Base-by-base conservation (phyloP, 805 yeast species). In the Kodamaea kakaduensis region DNA sequence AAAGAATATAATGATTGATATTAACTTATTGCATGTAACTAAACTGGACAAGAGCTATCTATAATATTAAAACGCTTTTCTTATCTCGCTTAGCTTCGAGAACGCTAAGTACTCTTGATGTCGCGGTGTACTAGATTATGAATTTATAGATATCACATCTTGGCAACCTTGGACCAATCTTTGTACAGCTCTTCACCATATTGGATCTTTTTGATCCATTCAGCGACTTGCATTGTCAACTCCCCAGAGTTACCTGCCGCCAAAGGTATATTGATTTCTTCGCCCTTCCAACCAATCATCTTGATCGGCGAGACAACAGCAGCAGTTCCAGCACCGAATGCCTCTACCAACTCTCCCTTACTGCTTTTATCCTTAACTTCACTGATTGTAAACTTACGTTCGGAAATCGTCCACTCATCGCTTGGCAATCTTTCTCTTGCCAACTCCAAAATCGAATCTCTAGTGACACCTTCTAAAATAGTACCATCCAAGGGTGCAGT, bases 401-500 rank as follows among this genome's bases (percentile, higher is more conserved):
- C 97, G 52, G 67, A 73, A 42, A 90, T 66, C 18, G 62, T 75
- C 97, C 97, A 90, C 59, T 85, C 89, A 28, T 72, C 66, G 37
- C 81, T 68, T 48, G 79, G 77, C 46, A 90, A 75, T 53, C 78
- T 81, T 50, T 77, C 82, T 61, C 84, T 81, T 34, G 93, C 84
- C 43, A 90, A 72, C 25, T 72, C 66, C 48, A 90, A 69, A 40
- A 90, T 73, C 9, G 97, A 87, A 58, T 84, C 95, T 68, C 98
- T 81, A 33, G 96, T 88, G 52, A 90, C 94, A 70, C 98, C 98
- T 61, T 86, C 96, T 53, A 90, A 77, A 53, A 90, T 90, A 44
- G 96, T 90, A 48, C 98, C 98, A 55, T 93, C 97, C 48, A 93
- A 72, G 43, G 98, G 97, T 45, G 96, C 95, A 44, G 98, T 90